Conservation (phyloP, 139 green algal genomes). For the Picochlorum sp. region DNA sequence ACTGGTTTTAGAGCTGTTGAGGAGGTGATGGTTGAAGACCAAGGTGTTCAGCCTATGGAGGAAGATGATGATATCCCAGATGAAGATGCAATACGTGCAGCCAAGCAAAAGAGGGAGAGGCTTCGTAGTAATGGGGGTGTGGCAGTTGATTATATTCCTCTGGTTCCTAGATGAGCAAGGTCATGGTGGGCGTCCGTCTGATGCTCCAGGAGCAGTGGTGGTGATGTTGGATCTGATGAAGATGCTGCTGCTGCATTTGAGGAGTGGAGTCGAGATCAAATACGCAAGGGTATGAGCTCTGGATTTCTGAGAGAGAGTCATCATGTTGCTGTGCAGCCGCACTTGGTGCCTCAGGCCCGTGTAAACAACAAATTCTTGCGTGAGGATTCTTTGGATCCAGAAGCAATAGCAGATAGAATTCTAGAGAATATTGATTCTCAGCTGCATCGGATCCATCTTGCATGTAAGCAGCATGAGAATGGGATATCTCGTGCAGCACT, state of each 20-base stretch:
- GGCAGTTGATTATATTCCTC: conserved; percentile 56
- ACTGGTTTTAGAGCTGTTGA: conserved; percentile 23
- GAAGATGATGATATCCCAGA: conserved; percentile 32
- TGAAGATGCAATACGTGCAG: conserved; percentile 53
- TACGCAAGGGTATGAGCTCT: conserved; percentile 47
- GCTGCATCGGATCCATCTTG: conserved; percentile 21
- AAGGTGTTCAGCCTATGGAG: not conserved
- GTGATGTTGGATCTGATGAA: conserved; percentile 15
- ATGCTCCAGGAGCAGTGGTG: not conserved
- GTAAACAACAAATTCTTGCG: too few relatives aligned
- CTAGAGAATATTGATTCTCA: not conserved
- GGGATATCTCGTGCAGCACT: conserved; percentile 19
- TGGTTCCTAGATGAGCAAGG: conserved; percentile 16
- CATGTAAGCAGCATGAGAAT: not conserved
- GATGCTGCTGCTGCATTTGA: conserved; percentile 52
- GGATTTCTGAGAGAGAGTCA: not conserved
- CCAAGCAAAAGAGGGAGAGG: conserved; percentile 66
- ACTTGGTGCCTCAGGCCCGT: not conserved
- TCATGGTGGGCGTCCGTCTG: not conserved
- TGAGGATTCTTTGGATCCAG: not conserved
- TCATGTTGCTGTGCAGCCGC: not conserved
- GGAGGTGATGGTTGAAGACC: conserved; percentile 9
- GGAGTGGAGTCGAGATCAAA: conserved; percentile 52
- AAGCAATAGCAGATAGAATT: not conserved
- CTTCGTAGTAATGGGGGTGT: conserved; percentile 28